Conservation (phyloP, 345 rosid genomes). For the Cochlearia excelsa region DNA sequence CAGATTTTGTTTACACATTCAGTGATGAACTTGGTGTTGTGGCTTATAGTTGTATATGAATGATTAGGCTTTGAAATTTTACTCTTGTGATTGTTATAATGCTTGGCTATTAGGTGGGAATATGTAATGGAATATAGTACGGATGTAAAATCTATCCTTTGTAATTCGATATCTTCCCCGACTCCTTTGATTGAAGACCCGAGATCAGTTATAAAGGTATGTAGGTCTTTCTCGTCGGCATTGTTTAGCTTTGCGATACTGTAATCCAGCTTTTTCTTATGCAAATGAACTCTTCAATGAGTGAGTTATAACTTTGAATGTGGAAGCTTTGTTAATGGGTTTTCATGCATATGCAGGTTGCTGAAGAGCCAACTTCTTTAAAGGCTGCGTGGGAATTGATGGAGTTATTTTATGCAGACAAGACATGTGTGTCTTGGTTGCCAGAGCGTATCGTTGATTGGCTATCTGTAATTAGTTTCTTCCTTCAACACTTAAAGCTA, state of each 20-base stretch:
- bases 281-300: background rate
- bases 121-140: conserved; percentile 92
- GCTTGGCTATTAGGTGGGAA: too few relatives aligned
- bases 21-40: too few relatives aligned
- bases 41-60: too few relatives aligned
- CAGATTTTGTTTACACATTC: too few relatives aligned
- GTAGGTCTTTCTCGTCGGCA: background rate
- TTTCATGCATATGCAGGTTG: conserved; percentile 39
- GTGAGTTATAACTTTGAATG: conserved; percentile 19
- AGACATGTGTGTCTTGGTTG: conserved; percentile 65
- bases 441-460: conserved; percentile 86
- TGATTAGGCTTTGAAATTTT: too few relatives aligned
- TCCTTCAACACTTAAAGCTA: background rate
- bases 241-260: background rate
- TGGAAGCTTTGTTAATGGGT: conserved; percentile 10
- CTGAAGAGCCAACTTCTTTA: conserved; percentile 56
- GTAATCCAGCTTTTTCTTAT: conserved; percentile 7
- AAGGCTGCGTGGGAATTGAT: conserved; percentile 97
- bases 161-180: too few relatives aligned
- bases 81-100: too few relatives aligned
- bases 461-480: conserved; percentile 75
- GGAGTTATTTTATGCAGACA: conserved; percentile 82
- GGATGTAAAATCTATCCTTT: conserved; percentile 65
- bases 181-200: conserved; percentile 59
- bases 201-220: conserved; percentile 54